Conservation (phyloP, 169 alveolate genomes). For the Perkinsus olseni region DNA sequence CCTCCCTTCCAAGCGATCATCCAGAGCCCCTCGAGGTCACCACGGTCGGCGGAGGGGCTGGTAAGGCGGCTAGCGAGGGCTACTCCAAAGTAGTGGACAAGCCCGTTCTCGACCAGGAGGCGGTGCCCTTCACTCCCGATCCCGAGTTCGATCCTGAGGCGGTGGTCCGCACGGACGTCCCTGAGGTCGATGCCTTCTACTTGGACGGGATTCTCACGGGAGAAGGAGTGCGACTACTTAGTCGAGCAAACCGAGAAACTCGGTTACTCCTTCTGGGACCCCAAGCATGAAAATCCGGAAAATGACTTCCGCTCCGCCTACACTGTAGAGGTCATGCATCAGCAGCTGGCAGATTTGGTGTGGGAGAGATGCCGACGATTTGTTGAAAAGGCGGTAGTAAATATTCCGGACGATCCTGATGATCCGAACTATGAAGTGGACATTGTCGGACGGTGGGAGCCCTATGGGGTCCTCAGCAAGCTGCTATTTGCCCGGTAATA, state of each 20-base stretch:
- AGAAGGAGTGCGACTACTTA: neutral
- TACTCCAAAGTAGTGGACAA: neutral
- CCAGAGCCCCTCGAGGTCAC: neutral
- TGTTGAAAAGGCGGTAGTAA: neutral
- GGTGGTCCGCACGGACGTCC: neutral
- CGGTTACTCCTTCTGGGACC: neutral
- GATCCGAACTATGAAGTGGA: constrained; percentile 19
- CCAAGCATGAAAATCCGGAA: neutral
- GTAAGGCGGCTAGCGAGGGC: neutral
- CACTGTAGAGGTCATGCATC: neutral
- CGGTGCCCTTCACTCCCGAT: neutral
- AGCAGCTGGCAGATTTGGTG: neutral
- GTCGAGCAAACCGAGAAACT: neutral
- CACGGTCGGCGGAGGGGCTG: neutral
- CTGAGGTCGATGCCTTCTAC: neutral
- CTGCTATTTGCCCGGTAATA: constrained; percentile 24
- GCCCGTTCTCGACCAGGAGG: neutral
- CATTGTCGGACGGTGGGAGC: constrained; percentile 29
- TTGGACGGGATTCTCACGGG: neutral
- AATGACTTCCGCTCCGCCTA: neutral
- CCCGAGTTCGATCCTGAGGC: neutral
- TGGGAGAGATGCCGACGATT: neutral
- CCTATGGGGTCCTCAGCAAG: constrained; percentile 27
- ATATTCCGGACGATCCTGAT: constrained; percentile 12
- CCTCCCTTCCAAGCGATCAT: neutral